Evolutionary conservation across 306 rosid genomes (phyloP).

Genomic region (Rosa chinensis): DNA sequence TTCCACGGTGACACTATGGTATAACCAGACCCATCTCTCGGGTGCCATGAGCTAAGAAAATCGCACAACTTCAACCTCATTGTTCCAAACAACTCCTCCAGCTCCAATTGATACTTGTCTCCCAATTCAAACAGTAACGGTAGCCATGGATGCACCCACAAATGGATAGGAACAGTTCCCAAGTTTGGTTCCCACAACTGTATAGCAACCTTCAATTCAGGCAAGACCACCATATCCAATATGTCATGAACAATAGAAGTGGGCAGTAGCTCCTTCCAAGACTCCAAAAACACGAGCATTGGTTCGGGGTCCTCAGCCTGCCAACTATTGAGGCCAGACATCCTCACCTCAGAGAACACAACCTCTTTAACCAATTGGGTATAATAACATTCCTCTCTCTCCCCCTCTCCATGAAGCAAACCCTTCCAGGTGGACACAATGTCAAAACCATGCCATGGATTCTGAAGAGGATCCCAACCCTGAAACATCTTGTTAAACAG

Average conservation of each 20-base stretch:
- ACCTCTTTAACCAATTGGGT: constrained; percentile 70
- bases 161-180: constrained; percentile 66
- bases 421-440: constrained; percentile 59
- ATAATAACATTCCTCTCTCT: constrained; percentile 24
- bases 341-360: constrained; percentile 77
- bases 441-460: constrained; percentile 68
- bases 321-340: constrained; percentile 75
- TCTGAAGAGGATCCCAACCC: constrained; percentile 87
- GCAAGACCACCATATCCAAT: constrained; percentile 69
- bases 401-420: constrained; percentile 44
- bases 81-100: constrained; percentile 64
- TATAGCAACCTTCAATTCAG: constrained; percentile 67
- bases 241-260: constrained; percentile 48
- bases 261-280: constrained; percentile 78
- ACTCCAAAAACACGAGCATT: constrained; percentile 72
- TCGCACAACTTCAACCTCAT: constrained; percentile 67
- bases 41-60: constrained; percentile 90
- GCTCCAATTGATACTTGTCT: constrained; percentile 30
- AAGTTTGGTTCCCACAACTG: constrained; percentile 81
- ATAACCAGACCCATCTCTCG: constrained; percentile 75
- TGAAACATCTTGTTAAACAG: constrained; percentile 73
- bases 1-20: constrained; percentile 82
- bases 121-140: constrained; percentile 49
- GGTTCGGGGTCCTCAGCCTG: constrained; percentile 86
- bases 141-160: constrained; percentile 93